These are phyloP conservation scores for Dactylellina drechsleri DNA, from an alignment of 2,329 filamentous ascomycete species.

Conservation along the genomic window DNA sequence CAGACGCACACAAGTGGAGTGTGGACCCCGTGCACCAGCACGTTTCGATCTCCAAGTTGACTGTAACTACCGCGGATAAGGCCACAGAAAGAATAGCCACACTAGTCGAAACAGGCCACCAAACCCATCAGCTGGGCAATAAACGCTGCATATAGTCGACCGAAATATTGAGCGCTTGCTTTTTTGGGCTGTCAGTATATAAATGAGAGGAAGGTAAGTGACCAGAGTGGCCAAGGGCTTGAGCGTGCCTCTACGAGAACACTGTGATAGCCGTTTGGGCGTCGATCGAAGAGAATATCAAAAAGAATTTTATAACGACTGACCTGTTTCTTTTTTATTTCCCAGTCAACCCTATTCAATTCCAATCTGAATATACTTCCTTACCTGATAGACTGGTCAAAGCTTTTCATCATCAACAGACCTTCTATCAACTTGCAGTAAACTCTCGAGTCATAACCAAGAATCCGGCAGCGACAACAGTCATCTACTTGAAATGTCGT, in stretches of 20 bases:
- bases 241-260: not conserved
- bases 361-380: too few species aligned
- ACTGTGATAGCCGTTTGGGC: too few species aligned
- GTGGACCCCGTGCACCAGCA: slow-evolving; percentile 21
- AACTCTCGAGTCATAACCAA: not conserved
- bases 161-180: slow-evolving; percentile 25
- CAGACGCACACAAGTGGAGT: slow-evolving; percentile 36
- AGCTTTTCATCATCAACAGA: too few species aligned
- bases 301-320: too few species aligned
- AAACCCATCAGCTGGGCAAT: slow-evolving; percentile 20
- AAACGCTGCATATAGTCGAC: slow-evolving; percentile 28
- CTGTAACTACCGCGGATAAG: slow-evolving; percentile 22
- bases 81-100: slow-evolving; percentile 14
- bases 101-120: slow-evolving; percentile 31
- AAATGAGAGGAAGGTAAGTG: not conserved
- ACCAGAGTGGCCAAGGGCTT: not conserved
- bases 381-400: too few species aligned
- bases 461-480: slow-evolving; percentile 4
- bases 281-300: not conserved
- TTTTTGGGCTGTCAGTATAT: slow-evolving; percentile 14
- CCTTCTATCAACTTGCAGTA: not conserved
- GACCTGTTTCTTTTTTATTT: too few species aligned
- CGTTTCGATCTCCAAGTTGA: slow-evolving; percentile 26
- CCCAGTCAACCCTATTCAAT: too few species aligned
- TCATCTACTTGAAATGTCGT: slow-evolving; percentile 37